Evolutionary conservation across 2,329 filamentous ascomycete genomes (phyloP), one percentile per base, ranked within the genome.

Genomic region (Cercospora sp.): DNA sequence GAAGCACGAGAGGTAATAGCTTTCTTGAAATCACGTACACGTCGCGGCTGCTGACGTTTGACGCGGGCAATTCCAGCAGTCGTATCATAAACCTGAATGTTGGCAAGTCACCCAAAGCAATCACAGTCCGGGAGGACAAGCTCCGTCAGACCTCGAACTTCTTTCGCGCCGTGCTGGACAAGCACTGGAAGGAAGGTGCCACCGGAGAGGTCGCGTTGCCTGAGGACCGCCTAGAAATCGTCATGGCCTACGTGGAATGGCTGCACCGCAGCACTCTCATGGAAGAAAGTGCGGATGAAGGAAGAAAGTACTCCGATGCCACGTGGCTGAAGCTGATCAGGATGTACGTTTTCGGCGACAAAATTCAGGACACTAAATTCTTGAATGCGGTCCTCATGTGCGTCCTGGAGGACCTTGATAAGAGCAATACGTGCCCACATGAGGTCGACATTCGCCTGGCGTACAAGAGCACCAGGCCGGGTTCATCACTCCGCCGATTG

Each of bases 211-310:
- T 70, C 13, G 36, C 57, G 3, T 30, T 69, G 5, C 67, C 67
- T 3, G 63, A 67, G 5, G 68, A 72, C 16, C 1, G 55, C 6
- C 4, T 45, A 5, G 59, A 68, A 3, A 39, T 60, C 3, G 42
- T 72, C 18, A 20, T 45, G 7, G 31, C 55, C 1, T 72, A 71
- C 58, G 59, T 69, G 7, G 33, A 69, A 2, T 73, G 69, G 70
- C 57, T 71, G 28, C 69, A 70, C 48, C 36, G 60, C 36, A n/a
- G 7, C 2, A 48, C 16, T 3, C 12, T 31, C 26, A n/a, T 48
- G 33, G 20, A 53, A n/a, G 16, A 48, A n/a, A 13, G 31, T 36
- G 10, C 12, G 31, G 12, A 36, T 10, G 31, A 36, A 10, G 31
- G 3, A 13, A 12, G 31, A 13, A 12, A 36, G 5, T 36, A 36